Percentiles rank a stretch among this genome's conserved stretches.
Conservation (phyloP, 306 rosid genomes). For the Trifolium subterraneum region DNA sequence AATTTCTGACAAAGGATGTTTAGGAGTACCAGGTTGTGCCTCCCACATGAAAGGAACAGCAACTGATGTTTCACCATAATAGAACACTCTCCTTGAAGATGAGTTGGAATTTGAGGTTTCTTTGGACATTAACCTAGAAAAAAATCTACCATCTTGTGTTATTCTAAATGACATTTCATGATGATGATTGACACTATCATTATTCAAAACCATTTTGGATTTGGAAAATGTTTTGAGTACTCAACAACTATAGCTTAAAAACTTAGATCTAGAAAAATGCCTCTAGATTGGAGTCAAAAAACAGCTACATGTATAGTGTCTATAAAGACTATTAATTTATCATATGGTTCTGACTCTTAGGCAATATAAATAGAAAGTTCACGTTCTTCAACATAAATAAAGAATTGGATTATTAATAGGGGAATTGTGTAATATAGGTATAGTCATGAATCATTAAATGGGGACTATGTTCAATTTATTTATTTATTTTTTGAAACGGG, state of each 20-base stretch:
- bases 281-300: constrained; percentile 41
- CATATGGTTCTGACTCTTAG: constrained; percentile 14
- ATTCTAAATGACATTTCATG: constrained; percentile 48
- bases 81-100: constrained; percentile 51
- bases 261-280: constrained; percentile 34
- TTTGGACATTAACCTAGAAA: constrained; percentile 42
- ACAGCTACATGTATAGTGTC: constrained; percentile 6
- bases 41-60: constrained; percentile 57
- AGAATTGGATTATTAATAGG: constrained; percentile 16
- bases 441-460: constrained; percentile 5
- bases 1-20: constrained; percentile 44
- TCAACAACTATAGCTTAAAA: neutral
- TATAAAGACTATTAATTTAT: neutral
- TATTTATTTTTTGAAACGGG: constrained; percentile 5
- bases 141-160: constrained; percentile 44
- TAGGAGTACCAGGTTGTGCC: constrained; percentile 56
- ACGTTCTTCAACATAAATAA: constrained; percentile 6
- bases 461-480: neutral
- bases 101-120: constrained; percentile 36
- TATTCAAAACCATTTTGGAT: constrained; percentile 34
- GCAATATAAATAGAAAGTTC: constrained; percentile 39
- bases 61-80: constrained; percentile 45
- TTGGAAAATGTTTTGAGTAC: neutral
- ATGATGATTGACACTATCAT: neutral
- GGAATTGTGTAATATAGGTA: constrained; percentile 11